Base-by-base conservation (phyloP, 1,139 yeast species). In the Yamadazyma sp. region DNA sequence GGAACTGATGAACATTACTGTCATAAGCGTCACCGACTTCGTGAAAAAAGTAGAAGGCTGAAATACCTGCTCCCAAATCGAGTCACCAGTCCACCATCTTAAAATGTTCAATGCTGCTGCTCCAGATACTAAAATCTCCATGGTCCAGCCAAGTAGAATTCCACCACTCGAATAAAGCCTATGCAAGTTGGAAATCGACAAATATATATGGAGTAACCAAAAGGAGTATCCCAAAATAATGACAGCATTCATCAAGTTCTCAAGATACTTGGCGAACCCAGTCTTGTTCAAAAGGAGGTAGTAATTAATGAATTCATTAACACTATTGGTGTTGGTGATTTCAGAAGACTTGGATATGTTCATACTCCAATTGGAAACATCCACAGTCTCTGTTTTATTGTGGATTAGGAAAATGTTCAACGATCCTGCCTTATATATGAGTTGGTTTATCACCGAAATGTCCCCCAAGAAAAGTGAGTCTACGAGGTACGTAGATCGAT, bases 111-210 rank as follows among this genome's bases (percentile, higher is more conserved):
- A 45, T 0, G 90, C 70, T 1, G 79, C 73, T 1, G 86, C 67
- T 1, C 81, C 62, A 10, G 87, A 63, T 6, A 85, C 53, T 0
- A 61, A 29, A 1, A 72, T 54, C 46, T 82, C 80, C 2, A 75
- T 74, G 0, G 70, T 21, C 66, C 84, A 80, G 1, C 89, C 90
- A n/a, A 73, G 40, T 6, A 82, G 48, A 10, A 86, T 60, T 0
- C 92, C 90, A 2, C 67, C 34, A 48, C 72, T 73, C 2, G 90
- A 82, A 37, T 80, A 71, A 9, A 85, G 74, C 15, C 78, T 66
- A 34, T 76, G 75, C 36, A 74, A 61, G 43, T 79, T 77, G 14
- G 78, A 62, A 22, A 82, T 62, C 13, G 83, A 69, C n/a, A 81
- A 50, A 43, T 59, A 66, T 13, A 63, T 42, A 42, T 56, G 60